Evolutionary conservation across 345 rosid genomes (phyloP), one percentile per base, ranked within the genome.

Genomic region (Eucalyptus tenuipes): DNA sequence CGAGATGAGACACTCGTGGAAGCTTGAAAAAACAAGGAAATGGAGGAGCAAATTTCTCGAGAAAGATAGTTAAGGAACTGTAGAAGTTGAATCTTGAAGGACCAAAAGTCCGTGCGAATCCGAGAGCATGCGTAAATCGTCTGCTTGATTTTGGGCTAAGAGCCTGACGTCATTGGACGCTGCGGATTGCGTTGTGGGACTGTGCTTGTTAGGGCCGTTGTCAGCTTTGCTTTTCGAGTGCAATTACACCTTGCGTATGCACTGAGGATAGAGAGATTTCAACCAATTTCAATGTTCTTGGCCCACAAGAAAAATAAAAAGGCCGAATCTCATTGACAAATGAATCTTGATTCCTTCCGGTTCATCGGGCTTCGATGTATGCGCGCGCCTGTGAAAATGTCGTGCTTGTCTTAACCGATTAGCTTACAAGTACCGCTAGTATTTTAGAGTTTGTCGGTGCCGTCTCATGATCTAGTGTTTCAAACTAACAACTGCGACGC

Each of bases 401-500:
- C 2, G 13, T 75, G 82, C 15, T 18, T 71, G 27, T 40, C 45
- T 75, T 40, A 37, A 20, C 5, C 3, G 27, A 37, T 10, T 20
- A 75, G 29, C 27, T 18, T 44, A 12, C 47, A 22, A 6, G 47
- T 5, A 11, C 24, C 13, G 25, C 15, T 75, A 18, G 7, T 20
- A 75, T 42, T 20, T 10, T 10, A 13, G 27, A 20, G 45, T 37
- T 37, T 75, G 15, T 20, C 0, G 15, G 5, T 2, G 1, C 47
- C 82, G 4, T 75, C 47, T 75, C 82, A 20, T 11, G 82, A 37
- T 22, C 82, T 20, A 37, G 47, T 71, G n/a, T n/a, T 75, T 75
- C 2, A 3, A 20, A 20, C 15, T 22, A 1, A 3, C 27, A 10
- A 10, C 7, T 25, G 3, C 5, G 81, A 5, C 1, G 24, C 2